phyloP scores from a whole-genome alignment of 2,329 filamentous ascomycete species.

The Ophiosphaerella narmari region DNA sequence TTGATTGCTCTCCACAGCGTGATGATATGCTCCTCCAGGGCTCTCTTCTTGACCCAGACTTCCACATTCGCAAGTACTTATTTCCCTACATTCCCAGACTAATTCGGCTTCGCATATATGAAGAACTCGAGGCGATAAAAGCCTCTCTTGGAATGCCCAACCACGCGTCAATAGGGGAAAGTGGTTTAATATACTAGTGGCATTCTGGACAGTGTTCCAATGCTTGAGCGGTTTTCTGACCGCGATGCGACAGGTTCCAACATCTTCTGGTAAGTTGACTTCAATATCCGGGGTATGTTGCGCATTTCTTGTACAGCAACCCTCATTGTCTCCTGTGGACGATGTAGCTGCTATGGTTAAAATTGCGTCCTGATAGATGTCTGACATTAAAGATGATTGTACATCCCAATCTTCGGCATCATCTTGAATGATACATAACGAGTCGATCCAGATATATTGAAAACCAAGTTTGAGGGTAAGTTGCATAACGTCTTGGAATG shows the following conservation, averaged over 20 bases:
- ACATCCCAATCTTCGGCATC: constrained; percentile 12
- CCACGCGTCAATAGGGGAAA: constrained; percentile 14
- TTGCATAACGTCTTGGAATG: constrained; percentile 9
- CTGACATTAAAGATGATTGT: constrained; percentile 13
- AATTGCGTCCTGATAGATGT: constrained; percentile 11
- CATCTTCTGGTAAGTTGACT: constrained; percentile 5
- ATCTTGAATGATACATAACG: constrained; percentile 19
- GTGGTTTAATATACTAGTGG: neutral
- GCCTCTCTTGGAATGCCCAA: constrained; percentile 22
- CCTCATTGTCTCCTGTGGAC: constrained; percentile 2
- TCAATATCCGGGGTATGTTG: neutral
- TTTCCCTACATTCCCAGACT: constrained; percentile 22
- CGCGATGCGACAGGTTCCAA: constrained; percentile 7
- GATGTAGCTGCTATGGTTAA: constrained; percentile 15
- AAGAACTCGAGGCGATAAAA: constrained; percentile 18
- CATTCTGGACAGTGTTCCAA: constrained; percentile 1
- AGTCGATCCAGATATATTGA: constrained; percentile 33
- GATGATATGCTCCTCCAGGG: constrained; percentile 7
- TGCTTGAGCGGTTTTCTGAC: constrained; percentile 10
- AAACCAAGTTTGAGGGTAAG: constrained; percentile 16
- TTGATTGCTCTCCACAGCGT: constrained; percentile 7
- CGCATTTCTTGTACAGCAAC: neutral
- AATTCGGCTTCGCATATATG: constrained; percentile 20
- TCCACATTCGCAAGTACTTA: constrained; percentile 18
- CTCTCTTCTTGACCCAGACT: constrained; percentile 5